Base-by-base conservation (phyloP, 2,329 filamentous ascomycete genomes). In the Diaporthe longicolla region DNA sequence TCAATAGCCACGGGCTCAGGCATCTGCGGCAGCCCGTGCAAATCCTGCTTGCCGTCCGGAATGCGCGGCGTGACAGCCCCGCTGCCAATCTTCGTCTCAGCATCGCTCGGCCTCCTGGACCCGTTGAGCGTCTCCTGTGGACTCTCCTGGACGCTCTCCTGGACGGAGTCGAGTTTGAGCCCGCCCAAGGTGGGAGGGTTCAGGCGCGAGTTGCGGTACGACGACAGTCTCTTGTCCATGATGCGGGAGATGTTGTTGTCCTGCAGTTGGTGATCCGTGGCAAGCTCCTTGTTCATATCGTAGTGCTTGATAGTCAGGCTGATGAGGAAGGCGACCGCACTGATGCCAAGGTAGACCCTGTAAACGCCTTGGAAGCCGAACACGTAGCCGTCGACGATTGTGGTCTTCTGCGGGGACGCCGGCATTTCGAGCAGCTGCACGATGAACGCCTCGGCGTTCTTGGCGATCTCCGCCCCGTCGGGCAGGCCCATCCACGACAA, bases 351-450 rank as follows among this genome's bases (percentile, higher is more conserved):
- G 79, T 89, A 85, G 43, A 89, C 85, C 48, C 86, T 84, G 84
- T 87, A 91, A 24, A 91, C 86, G 58, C 86, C 86, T 73, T 83
- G 84, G 77, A 91, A 79, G 57, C 87, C 87, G 76, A 88, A 86
- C 3, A 86, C 87, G 78, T 91, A 91, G 15, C 86, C 85, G 69
- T 61, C 50, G 48, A 55, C n/a, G 43, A 74, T 76, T 57, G 24
- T 32, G 9, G 37, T 59, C 73, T 69, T 72, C 17, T 65, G 37
- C 29, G 78, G 77, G 2, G 48, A 37, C 1, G 76, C 76, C 0
- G 75, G 72, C 77, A 81, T 78, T 5, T 50, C 54, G 7, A 70
- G 55, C 74, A 81, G 76, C 29, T 68, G 54, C 11, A 61, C 37
- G 50, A 81, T 77, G 45, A 78, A 80, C 5, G 76, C 78, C 74